Conservation (phyloP, 2,329 filamentous ascomycete genomes). For the Emergomyces africanus region DNA sequence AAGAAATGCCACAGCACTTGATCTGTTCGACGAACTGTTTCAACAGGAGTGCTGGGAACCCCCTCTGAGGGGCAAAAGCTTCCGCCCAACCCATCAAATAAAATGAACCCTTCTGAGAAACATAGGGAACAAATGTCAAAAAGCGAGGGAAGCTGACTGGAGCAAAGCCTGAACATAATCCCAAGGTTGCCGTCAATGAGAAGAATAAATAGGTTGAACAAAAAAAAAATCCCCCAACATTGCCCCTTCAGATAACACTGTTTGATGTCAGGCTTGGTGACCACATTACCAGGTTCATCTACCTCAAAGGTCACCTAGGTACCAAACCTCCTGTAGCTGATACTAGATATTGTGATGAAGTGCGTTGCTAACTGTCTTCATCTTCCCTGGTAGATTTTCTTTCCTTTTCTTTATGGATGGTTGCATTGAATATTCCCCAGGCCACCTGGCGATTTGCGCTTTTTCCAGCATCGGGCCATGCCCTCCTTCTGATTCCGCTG, state of each 20-base stretch:
- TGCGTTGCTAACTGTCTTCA: not conserved
- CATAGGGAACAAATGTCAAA: constrained; percentile 1
- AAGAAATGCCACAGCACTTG: constrained; percentile 12
- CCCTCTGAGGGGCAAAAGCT: constrained; percentile 13
- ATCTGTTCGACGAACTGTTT: not conserved
- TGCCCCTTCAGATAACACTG: not conserved
- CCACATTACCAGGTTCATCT: not conserved
- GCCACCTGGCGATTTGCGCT: not conserved
- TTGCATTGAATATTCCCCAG: not conserved
- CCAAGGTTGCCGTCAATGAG: not conserved
- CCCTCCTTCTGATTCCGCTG: not conserved
- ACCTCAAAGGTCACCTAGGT: too few species aligned
- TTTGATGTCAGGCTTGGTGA: not conserved
- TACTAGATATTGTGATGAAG: not conserved
- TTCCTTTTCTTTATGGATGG: too few species aligned
- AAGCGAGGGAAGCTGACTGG: not conserved
- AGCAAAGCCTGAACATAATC: constrained; percentile 4
- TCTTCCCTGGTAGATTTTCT: not conserved
- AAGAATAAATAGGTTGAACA: not conserved
- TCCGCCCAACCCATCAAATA: constrained; percentile 12
- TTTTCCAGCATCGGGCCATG: not conserved
- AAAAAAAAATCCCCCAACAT: not conserved
- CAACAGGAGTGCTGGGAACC: not conserved
- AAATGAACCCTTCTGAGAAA: constrained; percentile 1
- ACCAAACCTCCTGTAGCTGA: not conserved